Percentiles rank a stretch among this genome's conserved stretches.
These are phyloP conservation scores for Helotiales sp. DNA, from an alignment of 2,329 filamentous ascomycete genomes.

Conservation along the genomic window DNA sequence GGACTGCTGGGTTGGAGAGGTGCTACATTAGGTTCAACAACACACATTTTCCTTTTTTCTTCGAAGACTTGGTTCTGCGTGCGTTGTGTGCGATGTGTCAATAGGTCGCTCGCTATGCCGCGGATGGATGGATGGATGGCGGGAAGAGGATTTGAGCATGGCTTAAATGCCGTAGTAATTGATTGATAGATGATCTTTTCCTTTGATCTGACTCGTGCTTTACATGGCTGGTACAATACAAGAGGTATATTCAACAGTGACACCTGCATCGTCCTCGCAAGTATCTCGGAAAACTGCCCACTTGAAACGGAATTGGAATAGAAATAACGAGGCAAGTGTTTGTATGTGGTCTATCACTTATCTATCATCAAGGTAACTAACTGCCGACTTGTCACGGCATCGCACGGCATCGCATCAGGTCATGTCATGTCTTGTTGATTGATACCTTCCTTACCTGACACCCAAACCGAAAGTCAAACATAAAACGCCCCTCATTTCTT, in stretches of 20 bases:
- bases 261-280: no score
- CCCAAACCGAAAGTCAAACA: no score
- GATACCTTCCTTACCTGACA: no score
- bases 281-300: no score
- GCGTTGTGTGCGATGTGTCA: background rate
- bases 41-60: conserved; percentile 20
- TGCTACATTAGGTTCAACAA: conserved; percentile 34
- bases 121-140: conserved; percentile 1
- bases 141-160: conserved; percentile 5
- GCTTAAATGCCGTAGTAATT: conserved; percentile 28
- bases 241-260: no score
- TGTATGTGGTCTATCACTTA: no score
- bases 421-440: no score
- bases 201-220: no score
- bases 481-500: background rate
- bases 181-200: conserved; percentile 31
- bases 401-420: background rate
- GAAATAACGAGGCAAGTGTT: no score
- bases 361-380: no score
- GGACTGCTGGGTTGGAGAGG: conserved; percentile 15
- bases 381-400: background rate
- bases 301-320: no score
- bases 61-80: conserved; percentile 10
- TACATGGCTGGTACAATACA: conserved; percentile 12
- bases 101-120: background rate